These are phyloP conservation scores for Pouteria glomerata DNA, from an alignment of 148 eudicot species.

Conservation along the genomic window DNA sequence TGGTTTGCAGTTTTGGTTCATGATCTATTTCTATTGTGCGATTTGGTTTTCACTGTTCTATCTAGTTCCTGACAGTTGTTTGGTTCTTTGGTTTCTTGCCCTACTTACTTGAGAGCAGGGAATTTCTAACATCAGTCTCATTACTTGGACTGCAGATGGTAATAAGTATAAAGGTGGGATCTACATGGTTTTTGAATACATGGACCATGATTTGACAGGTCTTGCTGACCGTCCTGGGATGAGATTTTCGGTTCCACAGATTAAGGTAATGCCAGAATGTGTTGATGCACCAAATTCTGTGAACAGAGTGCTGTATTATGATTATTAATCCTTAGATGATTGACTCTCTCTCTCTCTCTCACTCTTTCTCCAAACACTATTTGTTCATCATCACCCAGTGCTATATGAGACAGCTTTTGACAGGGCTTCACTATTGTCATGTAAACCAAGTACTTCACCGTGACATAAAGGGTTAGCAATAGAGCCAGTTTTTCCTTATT, in stretches of 20 bases:
- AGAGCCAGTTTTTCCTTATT: not conserved
- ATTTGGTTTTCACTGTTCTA: not conserved
- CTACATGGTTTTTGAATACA: constrained; percentile 87
- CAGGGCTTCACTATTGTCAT: constrained; percentile 95
- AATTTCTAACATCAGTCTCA: not conserved
- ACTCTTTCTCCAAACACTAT: not conserved
- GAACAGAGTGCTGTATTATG: not conserved
- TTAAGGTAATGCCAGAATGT: no score
- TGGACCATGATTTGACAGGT: constrained; percentile 78
- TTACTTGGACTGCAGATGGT: constrained; percentile 36
- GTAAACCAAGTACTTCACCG: constrained; percentile 89
- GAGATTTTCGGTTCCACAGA: constrained; percentile 63
- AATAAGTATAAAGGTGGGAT: constrained; percentile 72
- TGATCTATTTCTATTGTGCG: not conserved
- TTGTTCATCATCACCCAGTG: constrained; percentile 36
- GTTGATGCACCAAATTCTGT: not conserved
- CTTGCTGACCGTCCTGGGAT: constrained; percentile 72
- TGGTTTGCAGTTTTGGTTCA: not conserved
- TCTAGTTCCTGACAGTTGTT: not conserved
- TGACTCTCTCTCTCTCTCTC: not conserved
- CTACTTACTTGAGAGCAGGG: not conserved
- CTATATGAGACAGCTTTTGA: constrained; percentile 87
- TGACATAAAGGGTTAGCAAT: constrained; percentile 69
- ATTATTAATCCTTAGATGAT: not conserved
- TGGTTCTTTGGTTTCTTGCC: not conserved